phyloP scores from a whole-genome alignment of 345 rosid species.

The Populus tremula region DNA sequence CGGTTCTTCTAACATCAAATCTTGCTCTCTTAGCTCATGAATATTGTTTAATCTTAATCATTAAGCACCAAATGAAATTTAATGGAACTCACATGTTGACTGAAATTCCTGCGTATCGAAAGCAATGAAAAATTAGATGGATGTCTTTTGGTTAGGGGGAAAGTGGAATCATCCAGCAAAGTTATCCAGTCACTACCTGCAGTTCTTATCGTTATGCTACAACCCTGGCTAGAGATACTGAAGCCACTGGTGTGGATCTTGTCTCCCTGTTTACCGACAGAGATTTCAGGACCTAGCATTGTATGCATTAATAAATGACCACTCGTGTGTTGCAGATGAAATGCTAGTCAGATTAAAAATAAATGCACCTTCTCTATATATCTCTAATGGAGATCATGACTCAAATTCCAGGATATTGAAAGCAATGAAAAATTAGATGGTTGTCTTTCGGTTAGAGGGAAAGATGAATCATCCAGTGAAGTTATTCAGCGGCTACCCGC shows the following conservation, averaged over 20 bases:
- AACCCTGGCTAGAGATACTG: not conserved
- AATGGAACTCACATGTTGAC: not conserved
- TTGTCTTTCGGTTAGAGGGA: too few species aligned
- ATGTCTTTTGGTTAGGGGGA: not conserved
- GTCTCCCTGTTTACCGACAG: not conserved
- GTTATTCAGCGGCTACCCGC: too few species aligned
- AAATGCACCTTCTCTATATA: too few species aligned
- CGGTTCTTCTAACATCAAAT: not conserved
- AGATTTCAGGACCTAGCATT: not conserved
- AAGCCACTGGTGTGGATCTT: not conserved
- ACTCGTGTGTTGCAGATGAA: not conserved
- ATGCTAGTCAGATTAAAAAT: not conserved
- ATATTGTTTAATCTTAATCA: not conserved
- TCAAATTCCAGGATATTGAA: too few species aligned
- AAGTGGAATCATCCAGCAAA: not conserved
- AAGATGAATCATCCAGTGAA: too few species aligned
- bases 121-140: not conserved
- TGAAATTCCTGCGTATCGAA: not conserved
- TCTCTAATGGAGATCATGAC: too few species aligned
- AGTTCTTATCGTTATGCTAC: not conserved
- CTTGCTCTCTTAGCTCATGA: not conserved
- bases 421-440: too few species aligned
- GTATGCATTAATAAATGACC: not conserved
- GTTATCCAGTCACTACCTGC: not conserved
- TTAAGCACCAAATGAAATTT: not conserved